Evolutionary conservation across 2,329 filamentous ascomycete species (phyloP).

Genomic region (Paraconiothyrium sp.): DNA sequence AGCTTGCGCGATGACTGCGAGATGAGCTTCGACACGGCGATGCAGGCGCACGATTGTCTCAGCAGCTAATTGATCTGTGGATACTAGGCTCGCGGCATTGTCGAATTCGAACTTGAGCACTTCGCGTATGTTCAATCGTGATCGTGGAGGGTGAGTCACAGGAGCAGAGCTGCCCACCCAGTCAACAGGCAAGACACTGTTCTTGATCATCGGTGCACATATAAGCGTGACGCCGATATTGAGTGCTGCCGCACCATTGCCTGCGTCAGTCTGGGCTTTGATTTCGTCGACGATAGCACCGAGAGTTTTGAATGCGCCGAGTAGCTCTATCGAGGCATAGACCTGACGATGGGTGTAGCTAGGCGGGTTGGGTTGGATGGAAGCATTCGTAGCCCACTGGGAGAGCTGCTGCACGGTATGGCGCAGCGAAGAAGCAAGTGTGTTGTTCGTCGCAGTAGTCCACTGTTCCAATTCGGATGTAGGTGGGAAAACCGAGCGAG

Average conservation of each 20-base stretch:
- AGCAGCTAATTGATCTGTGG: slow-evolving; percentile 65
- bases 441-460: slow-evolving; percentile 65
- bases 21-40: slow-evolving; percentile 72
- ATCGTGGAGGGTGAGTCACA: slow-evolving; percentile 36
- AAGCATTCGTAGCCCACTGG: slow-evolving; percentile 69
- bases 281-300: slow-evolving; percentile 73
- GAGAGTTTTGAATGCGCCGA: slow-evolving; percentile 70
- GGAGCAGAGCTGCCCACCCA: slow-evolving; percentile 45
- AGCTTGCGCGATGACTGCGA: slow-evolving; percentile 48
- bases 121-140: slow-evolving; percentile 66
- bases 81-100: slow-evolving; percentile 65
- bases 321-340: slow-evolving; percentile 66
- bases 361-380: slow-evolving; percentile 63
- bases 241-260: slow-evolving; percentile 69
- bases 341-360: slow-evolving; percentile 78
- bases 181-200: slow-evolving; percentile 47
- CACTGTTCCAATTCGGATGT: slow-evolving; percentile 75
- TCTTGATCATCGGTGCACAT: slow-evolving; percentile 66
- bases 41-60: slow-evolving; percentile 71
- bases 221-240: slow-evolving; percentile 76
- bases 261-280: slow-evolving; percentile 67
- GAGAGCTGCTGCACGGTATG: slow-evolving; percentile 70
- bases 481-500: slow-evolving; percentile 70
- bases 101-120: slow-evolving; percentile 68
- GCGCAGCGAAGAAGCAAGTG: slow-evolving; percentile 66